Evolutionary conservation across 108 stramenopile genomes (phyloP), one percentile per base, ranked within the genome.

Genomic region (Skeletonema marinoi): DNA sequence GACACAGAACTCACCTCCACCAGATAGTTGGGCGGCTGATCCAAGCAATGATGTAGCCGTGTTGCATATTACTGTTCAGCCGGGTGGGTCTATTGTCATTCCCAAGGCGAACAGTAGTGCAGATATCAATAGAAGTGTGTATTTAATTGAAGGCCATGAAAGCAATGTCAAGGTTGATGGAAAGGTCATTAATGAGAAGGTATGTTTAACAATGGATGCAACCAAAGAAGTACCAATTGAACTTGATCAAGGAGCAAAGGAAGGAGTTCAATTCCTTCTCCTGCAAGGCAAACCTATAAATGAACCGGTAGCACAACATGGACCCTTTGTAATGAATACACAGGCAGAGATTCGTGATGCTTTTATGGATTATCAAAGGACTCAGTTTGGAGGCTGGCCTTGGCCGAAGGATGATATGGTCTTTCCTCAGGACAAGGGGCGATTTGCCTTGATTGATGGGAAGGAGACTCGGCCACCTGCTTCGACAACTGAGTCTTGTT

Each of bases 241-340:
- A 78, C 68, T 88, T 41, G 36, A 83, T 79, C 86, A 61, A 35
- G 16, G 39, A 80, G 88, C 75, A 85, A 80, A 56, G 60, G 63
- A 54, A 21, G 33, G 56, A 84, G 84, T 9, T 6, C 83, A 90
- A 86, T 85, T 90, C 63, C 75, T 90, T 16, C 61, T 86, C 59
- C 48, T 93, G 33, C 90, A 89, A 62, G 92, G 92, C 0, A 87
- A 79, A 70, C 88, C 89, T 16, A 89, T 90, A 67, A 82, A 86
- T 33, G 89, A 97, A 78, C 92, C 93, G 1, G 92, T 97, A 5
- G 93, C 83, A 2, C 89, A 90, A 65, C 81, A 91, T 39, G 96
- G 96, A 12, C 96, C 96, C 1, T 97, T 97, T 80, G 96, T 95
- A 12, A 97, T 97, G 96, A 95, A 94, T 78, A 92, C 91, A 32